These are phyloP conservation scores for Phaseolus lunatus DNA, from an alignment of 306 rosid species.

Conservation along the genomic window DNA sequence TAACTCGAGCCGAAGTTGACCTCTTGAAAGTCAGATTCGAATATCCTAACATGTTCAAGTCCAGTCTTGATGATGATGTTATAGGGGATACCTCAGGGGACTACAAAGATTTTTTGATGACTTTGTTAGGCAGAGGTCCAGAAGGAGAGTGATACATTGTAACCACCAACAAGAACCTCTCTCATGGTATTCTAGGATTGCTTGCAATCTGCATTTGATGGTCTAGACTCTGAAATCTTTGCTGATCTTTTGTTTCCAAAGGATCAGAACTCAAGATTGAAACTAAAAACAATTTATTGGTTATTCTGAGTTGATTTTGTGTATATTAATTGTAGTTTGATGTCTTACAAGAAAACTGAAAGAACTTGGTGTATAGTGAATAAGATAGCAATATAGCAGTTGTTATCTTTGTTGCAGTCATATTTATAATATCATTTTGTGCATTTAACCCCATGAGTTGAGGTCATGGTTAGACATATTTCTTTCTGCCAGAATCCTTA, in stretches of 20 bases:
- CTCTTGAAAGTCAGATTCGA: conserved; percentile 63
- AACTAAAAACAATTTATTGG: conserved; percentile 28
- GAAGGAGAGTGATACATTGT: conserved; percentile 48
- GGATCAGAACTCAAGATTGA: conserved; percentile 27
- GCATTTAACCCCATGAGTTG: background rate
- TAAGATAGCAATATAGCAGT: conserved; percentile 3
- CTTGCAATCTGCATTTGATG: conserved; percentile 17
- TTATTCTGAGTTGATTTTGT: conserved; percentile 35
- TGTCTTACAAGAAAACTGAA: conserved; percentile 1
- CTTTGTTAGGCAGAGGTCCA: conserved; percentile 75
- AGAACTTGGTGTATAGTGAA: conserved; percentile 9
- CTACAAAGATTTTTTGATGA: conserved; percentile 79
- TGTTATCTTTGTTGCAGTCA: background rate
- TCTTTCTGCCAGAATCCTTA: background rate
- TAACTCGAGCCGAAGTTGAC: conserved; percentile 84
- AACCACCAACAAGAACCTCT: conserved; percentile 21
- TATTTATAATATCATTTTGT: background rate
- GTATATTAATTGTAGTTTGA: conserved; percentile 12
- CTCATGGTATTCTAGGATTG: conserved; percentile 34
- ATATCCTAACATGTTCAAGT: conserved; percentile 62
- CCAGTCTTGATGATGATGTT: conserved; percentile 66
- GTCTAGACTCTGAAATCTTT: conserved; percentile 18
- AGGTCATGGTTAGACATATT: too few relatives aligned
- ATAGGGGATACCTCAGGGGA: conserved; percentile 82
- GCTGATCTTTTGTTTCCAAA: conserved; percentile 11